A percentile compares a stretch with the other conserved stretches of the same genome.
These are phyloP conservation scores for Teratosphaeria epicoccoides DNA, from an alignment of 2,329 filamentous ascomycete genomes.

Conservation along the genomic window DNA sequence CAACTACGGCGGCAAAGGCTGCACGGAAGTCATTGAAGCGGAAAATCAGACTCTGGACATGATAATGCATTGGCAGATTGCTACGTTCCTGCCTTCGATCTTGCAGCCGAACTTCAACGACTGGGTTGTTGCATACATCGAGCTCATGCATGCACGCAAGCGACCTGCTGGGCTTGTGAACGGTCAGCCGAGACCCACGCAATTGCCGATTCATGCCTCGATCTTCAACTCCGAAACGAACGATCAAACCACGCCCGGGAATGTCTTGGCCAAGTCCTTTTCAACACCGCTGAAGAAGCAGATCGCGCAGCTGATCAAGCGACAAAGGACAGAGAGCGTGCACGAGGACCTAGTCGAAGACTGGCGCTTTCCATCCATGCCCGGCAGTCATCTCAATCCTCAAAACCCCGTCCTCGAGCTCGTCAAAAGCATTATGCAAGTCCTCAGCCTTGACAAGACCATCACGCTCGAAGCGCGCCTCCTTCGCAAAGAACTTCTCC, in stretches of 20 bases:
- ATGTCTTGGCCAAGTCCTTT: constrained; percentile 69
- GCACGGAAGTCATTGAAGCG: constrained; percentile 62
- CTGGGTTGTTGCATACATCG: constrained; percentile 90
- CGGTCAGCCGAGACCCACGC: constrained; percentile 47
- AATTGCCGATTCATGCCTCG: constrained; percentile 47
- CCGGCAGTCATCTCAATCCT: constrained; percentile 55
- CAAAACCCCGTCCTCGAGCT: constrained; percentile 77
- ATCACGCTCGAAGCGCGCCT: constrained; percentile 80
- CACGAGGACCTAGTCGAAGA: constrained; percentile 81
- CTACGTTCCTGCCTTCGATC: constrained; percentile 69
- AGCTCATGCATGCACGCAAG: constrained; percentile 85
- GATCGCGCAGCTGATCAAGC: constrained; percentile 67
- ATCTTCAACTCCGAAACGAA: constrained; percentile 48
- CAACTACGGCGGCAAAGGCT: constrained; percentile 95
- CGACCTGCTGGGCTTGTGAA: constrained; percentile 42
- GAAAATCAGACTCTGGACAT: constrained; percentile 77
- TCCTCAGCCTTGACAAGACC: constrained; percentile 80
- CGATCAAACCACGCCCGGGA: constrained; percentile 44
- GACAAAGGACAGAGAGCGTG: constrained; percentile 78
- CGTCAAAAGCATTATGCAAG: constrained; percentile 86
- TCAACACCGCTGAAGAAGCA: constrained; percentile 86
- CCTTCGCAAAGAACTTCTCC: constrained; percentile 77
- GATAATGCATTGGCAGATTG: constrained; percentile 98
- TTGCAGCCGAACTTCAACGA: constrained; percentile 80
- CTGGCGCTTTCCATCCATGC: constrained; percentile 73